Evolutionary conservation across 352 stramenopile species (phyloP).

Genomic region (Globisporangium emineosum): DNA sequence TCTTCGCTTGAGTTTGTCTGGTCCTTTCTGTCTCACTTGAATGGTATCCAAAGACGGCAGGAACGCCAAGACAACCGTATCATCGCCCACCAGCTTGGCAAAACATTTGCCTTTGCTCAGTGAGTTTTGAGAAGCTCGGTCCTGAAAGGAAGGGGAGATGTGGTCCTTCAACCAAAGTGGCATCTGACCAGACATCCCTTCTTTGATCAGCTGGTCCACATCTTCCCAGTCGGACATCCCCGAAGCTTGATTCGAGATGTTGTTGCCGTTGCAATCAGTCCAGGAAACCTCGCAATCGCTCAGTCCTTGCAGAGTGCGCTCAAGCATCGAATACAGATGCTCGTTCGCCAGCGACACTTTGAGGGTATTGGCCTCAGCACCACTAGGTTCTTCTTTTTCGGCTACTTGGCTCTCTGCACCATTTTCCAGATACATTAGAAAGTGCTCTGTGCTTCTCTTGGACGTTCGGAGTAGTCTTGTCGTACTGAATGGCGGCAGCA

Average conservation of each 20-base stretch:
- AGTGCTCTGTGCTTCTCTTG: conserved; percentile 71
- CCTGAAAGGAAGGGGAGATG: conserved; percentile 38
- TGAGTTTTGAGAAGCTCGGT: conserved; percentile 26
- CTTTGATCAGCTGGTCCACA: conserved; percentile 36
- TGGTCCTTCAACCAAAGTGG: conserved; percentile 72
- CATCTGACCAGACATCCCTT: conserved; percentile 54
- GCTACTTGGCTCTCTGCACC: conserved; percentile 12
- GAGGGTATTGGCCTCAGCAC: not conserved
- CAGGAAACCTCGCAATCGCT: conserved; percentile 86
- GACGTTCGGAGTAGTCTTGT: conserved; percentile 65
- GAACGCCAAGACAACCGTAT: conserved; percentile 76
- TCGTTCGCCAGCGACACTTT: conserved; percentile 64
- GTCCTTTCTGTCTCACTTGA: conserved; percentile 35
- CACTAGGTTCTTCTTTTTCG: not conserved
- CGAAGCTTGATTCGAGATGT: conserved; percentile 19
- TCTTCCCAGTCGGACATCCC: conserved; percentile 20
- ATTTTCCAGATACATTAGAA: conserved; percentile 82
- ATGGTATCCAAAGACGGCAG: conserved; percentile 65
- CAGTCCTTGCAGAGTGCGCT: conserved; percentile 66
- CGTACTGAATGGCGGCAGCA: conserved; percentile 86
- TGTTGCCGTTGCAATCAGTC: conserved; percentile 68
- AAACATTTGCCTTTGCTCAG: conserved; percentile 85
- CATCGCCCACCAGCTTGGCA: conserved; percentile 72
- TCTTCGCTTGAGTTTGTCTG: conserved; percentile 8
- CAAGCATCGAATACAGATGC: conserved; percentile 86